These are phyloP conservation scores for Verticillium longisporum DNA, from an alignment of 2,329 filamentous ascomycete species.

Conservation along the genomic window DNA sequence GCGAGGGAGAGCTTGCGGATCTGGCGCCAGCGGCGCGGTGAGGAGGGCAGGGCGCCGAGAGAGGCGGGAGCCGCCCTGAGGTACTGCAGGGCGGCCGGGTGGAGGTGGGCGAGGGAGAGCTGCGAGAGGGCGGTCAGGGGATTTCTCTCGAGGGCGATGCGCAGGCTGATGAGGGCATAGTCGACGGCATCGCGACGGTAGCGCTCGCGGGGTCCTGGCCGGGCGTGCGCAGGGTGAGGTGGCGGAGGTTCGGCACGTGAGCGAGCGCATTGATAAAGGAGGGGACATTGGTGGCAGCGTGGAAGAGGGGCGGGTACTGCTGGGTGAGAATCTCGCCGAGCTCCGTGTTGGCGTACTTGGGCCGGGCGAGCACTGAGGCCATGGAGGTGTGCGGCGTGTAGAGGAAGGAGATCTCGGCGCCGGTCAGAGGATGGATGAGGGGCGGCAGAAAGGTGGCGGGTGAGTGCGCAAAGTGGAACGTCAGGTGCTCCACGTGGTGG, in stretches of 20 bases:
- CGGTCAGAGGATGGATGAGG: constrained; percentile 70
- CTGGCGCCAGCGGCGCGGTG: constrained; percentile 67
- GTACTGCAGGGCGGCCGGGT: constrained; percentile 70
- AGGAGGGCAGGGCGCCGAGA: constrained; percentile 67
- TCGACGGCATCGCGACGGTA: constrained; percentile 76
- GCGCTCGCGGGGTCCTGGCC: constrained; percentile 60
- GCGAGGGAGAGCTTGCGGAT: constrained; percentile 68
- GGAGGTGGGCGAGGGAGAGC: constrained; percentile 66
- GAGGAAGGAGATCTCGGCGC: constrained; percentile 71
- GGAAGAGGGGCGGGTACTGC: constrained; percentile 84
- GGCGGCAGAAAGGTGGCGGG: constrained; percentile 77
- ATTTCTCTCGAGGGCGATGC: constrained; percentile 73
- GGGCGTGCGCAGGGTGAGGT: constrained; percentile 71
- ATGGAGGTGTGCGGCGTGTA: constrained; percentile 72
- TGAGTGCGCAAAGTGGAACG: constrained; percentile 70
- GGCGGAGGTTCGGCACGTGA: constrained; percentile 60
- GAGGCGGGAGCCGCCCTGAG: constrained; percentile 60
- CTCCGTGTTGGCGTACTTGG: constrained; percentile 74
- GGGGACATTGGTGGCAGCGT: constrained; percentile 80
- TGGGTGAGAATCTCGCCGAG: constrained; percentile 76
- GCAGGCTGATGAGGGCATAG: constrained; percentile 80
- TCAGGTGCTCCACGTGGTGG: constrained; percentile 69
- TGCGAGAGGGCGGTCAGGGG: constrained; percentile 59
- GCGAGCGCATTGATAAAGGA: constrained; percentile 73
- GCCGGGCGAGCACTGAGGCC: constrained; percentile 53